Percentiles rank a stretch among this genome's conserved stretches.
These are phyloP conservation scores for Erysimum cheiranthoides DNA, from an alignment of 345 rosid genomes.

Conservation along the genomic window DNA sequence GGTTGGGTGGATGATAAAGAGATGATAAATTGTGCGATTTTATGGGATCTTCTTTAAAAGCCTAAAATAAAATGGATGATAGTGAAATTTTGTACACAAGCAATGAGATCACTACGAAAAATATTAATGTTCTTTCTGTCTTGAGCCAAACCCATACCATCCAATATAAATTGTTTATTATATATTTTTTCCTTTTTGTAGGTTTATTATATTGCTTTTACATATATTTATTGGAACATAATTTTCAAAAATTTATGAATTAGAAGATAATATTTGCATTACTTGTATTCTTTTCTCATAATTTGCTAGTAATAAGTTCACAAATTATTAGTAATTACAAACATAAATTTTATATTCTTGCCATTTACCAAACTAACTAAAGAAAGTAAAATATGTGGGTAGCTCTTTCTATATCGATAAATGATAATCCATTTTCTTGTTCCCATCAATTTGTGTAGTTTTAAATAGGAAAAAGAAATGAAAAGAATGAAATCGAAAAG, in stretches of 20 bases:
- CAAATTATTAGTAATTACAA: background rate
- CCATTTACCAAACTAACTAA: background rate
- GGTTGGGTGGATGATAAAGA: slow-evolving; percentile 18
- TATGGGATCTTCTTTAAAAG: slow-evolving; percentile 4
- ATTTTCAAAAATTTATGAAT: too few species aligned
- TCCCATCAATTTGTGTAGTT: slow-evolving; percentile 13
- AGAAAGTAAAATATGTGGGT: background rate
- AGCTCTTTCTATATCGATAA: background rate
- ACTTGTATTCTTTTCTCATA: too few species aligned
- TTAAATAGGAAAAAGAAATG: background rate
- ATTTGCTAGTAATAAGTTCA: background rate
- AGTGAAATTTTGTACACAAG: slow-evolving; percentile 40
- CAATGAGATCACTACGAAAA: slow-evolving; percentile 24
- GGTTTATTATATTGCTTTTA: background rate
- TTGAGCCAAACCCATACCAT: slow-evolving; percentile 26
- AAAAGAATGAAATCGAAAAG: slow-evolving; percentile 21
- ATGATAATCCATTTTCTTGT: slow-evolving; percentile 1
- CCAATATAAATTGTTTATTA: background rate
- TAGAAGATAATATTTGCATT: background rate
- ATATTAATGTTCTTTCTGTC: slow-evolving; percentile 6
- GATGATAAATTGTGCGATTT: background rate
- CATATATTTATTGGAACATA: background rate
- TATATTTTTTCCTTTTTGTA: background rate
- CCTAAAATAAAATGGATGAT: slow-evolving; percentile 27
- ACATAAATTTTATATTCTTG: background rate